Conservation (phyloP, 768 basidiomycete genomes). For the Rickenella mellea region DNA sequence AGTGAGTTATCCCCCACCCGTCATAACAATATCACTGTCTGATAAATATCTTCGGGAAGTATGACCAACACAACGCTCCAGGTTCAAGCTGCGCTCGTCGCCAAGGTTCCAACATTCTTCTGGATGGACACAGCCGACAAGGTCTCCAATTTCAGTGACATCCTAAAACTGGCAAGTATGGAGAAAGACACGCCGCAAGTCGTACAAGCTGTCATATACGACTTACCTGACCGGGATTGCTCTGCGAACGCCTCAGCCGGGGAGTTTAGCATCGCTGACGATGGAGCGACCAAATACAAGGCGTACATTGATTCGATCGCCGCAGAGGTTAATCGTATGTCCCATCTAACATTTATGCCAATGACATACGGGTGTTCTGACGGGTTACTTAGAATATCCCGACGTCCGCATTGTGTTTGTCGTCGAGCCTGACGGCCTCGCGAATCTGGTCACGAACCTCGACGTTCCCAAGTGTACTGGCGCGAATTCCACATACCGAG, state of each 20-base stretch:
- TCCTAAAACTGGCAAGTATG: conserved; percentile 13
- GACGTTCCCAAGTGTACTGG: conserved; percentile 45
- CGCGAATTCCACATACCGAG: conserved; percentile 45
- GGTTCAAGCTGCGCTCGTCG: conserved; percentile 7
- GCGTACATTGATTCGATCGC: conserved; percentile 18
- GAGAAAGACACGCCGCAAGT: conserved; percentile 11
- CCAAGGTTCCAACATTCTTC: conserved; percentile 9
- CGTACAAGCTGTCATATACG: conserved; percentile 19
- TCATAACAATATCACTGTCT: background rate
- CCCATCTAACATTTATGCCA: background rate
- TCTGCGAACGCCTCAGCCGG: conserved; percentile 14
- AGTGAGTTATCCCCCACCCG: background rate
- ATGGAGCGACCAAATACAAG: conserved; percentile 12
- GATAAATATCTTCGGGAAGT: conserved; percentile 3
- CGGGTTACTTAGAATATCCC: conserved; percentile 9
- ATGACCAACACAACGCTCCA: background rate
- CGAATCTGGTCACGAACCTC: conserved; percentile 51
- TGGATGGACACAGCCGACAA: conserved; percentile 1
- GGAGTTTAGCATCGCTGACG: conserved; percentile 11
- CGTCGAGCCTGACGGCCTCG: conserved; percentile 16
- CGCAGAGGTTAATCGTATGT: conserved; percentile 11
- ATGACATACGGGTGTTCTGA: background rate
- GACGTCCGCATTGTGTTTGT: conserved; percentile 14
- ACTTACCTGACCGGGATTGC: conserved; percentile 18
- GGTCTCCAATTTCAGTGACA: conserved; percentile 9